These are phyloP conservation scores for Solanum appendiculatum DNA, from an alignment of 257 asterid species.

Conservation along the genomic window DNA sequence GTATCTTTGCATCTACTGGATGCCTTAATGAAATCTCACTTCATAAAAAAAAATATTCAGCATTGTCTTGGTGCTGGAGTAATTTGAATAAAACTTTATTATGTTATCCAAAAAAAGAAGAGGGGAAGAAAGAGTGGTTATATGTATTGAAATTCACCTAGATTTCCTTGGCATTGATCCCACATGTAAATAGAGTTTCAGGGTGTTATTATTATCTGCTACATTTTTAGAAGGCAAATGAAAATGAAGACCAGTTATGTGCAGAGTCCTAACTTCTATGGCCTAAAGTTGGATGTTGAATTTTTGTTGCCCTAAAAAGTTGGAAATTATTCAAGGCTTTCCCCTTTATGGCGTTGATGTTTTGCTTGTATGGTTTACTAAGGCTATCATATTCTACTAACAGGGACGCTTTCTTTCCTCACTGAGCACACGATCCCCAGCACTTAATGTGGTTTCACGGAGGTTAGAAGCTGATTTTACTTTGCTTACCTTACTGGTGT, in stretches of 20 bases:
- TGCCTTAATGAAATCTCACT: too few species aligned
- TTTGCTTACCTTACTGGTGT: background rate
- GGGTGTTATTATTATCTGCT: background rate
- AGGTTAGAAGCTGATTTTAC: conserved; percentile 40
- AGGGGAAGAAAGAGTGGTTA: background rate
- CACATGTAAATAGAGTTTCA: background rate
- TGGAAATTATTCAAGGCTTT: background rate
- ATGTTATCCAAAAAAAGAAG: background rate
- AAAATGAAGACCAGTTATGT: background rate
- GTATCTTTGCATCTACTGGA: too few species aligned
- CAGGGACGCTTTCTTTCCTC: conserved; percentile 93
- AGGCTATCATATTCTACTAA: background rate
- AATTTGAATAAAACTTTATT: background rate
- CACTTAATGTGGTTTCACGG: conserved; percentile 82
- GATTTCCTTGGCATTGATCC: background rate
- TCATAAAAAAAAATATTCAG: background rate
- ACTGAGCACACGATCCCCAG: conserved; percentile 80
- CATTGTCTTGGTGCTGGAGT: background rate
- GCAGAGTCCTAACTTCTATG: background rate
- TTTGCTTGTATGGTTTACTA: background rate
- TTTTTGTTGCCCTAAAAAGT: background rate
- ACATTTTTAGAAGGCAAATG: background rate
- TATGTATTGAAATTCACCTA: background rate
- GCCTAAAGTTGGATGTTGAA: background rate
- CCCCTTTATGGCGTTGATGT: background rate